These are phyloP conservation scores for Lumnitzera littorea DNA, from an alignment of 345 rosid species.

Conservation along the genomic window DNA sequence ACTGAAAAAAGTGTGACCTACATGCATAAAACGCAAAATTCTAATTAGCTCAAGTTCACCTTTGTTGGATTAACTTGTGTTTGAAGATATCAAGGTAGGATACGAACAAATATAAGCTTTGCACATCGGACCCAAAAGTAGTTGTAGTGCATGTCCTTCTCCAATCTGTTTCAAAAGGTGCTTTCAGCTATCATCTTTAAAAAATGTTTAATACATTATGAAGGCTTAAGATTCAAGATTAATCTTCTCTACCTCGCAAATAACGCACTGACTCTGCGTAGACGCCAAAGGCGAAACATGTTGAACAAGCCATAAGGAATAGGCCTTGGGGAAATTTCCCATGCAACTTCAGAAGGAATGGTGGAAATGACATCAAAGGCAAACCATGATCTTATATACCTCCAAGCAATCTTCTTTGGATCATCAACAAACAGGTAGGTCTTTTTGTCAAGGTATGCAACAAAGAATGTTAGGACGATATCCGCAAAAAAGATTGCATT, in stretches of 20 bases:
- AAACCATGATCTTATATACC: slow-evolving; percentile 69
- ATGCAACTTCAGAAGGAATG: slow-evolving; percentile 67
- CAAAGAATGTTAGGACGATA: slow-evolving; percentile 76
- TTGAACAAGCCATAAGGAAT: slow-evolving; percentile 66
- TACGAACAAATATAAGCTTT: slow-evolving; percentile 75
- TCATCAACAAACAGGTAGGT: slow-evolving; percentile 68
- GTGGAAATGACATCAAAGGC: slow-evolving; percentile 67
- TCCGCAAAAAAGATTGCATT: slow-evolving; percentile 85
- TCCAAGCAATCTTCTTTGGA: slow-evolving; percentile 64
- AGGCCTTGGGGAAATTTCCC: slow-evolving; percentile 43
- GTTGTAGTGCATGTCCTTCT: slow-evolving; percentile 86
- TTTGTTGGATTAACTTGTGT: neutral
- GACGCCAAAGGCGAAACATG: slow-evolving; percentile 99
- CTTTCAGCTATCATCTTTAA: neutral
- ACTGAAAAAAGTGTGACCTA: slow-evolving; percentile 88
- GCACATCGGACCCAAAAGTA: slow-evolving; percentile 93
- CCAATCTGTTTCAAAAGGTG: slow-evolving; percentile 46
- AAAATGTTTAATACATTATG: neutral
- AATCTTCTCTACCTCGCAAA: slow-evolving; percentile 53
- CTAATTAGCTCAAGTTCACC: neutral
- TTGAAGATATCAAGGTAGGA: neutral
- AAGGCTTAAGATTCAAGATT: neutral
- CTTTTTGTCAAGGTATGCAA: slow-evolving; percentile 76
- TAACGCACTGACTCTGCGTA: slow-evolving; percentile 82
- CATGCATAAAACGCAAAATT: slow-evolving; percentile 5